Percentiles rank a stretch among this genome's conserved stretches.
Conservation (phyloP, 306 rosid genomes). For the Nissolia schottii region DNA sequence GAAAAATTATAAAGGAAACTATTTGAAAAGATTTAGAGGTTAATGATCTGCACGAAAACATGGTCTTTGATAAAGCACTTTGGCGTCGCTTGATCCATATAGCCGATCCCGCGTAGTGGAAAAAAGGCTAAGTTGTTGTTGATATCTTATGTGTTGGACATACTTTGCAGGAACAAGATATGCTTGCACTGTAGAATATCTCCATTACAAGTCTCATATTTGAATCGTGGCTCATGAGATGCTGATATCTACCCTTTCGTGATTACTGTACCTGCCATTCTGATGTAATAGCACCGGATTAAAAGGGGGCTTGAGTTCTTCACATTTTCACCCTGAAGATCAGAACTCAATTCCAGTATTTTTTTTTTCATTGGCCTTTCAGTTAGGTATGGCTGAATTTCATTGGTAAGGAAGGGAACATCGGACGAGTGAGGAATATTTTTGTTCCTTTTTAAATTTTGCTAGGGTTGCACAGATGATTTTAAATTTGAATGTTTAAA, state of each 20-base stretch:
- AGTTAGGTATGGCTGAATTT: neutral
- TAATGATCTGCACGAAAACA: too few species aligned
- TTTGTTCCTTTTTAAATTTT: neutral
- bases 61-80: too few species aligned
- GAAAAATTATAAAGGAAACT: too few species aligned
- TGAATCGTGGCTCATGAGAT: neutral
- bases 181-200: slow-evolving; percentile 20
- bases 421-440: neutral
- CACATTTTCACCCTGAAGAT: neutral
- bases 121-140: too few species aligned
- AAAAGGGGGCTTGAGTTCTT: neutral
- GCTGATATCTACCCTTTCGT: slow-evolving; percentile 1
- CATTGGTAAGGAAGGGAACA: neutral
- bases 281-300: slow-evolving; percentile 4
- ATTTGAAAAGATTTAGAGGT: too few species aligned
- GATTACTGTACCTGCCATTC: neutral
- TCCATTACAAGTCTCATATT: neutral
- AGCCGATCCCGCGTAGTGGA: too few species aligned
- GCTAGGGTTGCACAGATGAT: neutral
- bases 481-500: slow-evolving; percentile 15
- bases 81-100: too few species aligned
- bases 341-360: neutral
- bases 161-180: slow-evolving; percentile 23
- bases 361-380: neutral
- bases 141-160: neutral